Evolutionary conservation across 192 early-diverging fungal genomes (phyloP), one percentile per base, ranked within the genome.

Genomic region (Podochytrium sp.): DNA sequence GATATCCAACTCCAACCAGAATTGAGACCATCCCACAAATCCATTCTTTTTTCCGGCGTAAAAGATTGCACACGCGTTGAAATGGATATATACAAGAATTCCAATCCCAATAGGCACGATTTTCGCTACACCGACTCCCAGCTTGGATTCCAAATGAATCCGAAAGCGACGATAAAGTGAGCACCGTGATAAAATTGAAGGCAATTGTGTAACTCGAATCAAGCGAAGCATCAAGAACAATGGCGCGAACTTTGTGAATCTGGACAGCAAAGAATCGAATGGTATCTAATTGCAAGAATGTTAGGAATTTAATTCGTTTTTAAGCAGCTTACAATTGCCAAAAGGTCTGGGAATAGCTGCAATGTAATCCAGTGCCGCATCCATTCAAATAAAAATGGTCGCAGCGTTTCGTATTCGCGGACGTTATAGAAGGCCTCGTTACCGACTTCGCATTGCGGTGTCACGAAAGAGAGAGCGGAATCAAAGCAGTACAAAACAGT

Each of bases 261-360:
- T 18, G 7, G 29, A 32, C 10, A 10, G 10, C 10, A 57, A 20
- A 57, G 55, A 7, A 20, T 57, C 14, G 29, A 27, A 57, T 12
- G 18, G 18, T 27, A n/a, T 57, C 18, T 57, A 29, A n/a, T 6
- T 25, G 39, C 25, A 57, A 2, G 43, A 16, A 63, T 2, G 64
- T 37, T 20, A 73, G 59, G 39, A 50, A 25, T 12, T 47, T 12
- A 2, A 29, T n/a, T 20, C 18, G 23, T 27, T 0, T 10, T 10
- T 29, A 75, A 41, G n/a, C 20, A 39, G n/a, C 50, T n/a, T 55
- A 75, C 34, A 27, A 58, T 56, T 34, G 52, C 25, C 6, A 75
- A 6, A 18, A 75, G 10, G 53, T 75, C 65, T 10, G 38, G 18
- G 25, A 58, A 10, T n/a, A 75, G 39, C 7, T 75, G 18, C 1